Conservation (phyloP, 805 yeast genomes). For the Candida maris region DNA sequence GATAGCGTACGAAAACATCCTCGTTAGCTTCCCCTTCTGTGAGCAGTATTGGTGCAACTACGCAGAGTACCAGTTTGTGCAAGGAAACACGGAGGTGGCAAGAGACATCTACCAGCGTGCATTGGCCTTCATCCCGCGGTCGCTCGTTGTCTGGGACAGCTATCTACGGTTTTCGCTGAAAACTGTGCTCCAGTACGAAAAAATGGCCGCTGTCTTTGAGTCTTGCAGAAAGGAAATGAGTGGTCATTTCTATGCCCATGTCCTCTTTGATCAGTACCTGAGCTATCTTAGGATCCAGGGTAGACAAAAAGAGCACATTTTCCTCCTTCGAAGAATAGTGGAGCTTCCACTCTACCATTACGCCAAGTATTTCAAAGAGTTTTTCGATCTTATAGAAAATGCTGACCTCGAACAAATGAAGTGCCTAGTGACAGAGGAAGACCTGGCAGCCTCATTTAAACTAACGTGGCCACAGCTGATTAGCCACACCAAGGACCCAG, state of each 20-base stretch:
- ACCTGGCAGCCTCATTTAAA: slow-evolving; percentile 16
- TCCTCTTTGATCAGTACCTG: slow-evolving; percentile 50
- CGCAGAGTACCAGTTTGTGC: slow-evolving; percentile 44
- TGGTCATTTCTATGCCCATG: slow-evolving; percentile 45
- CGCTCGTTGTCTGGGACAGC: slow-evolving; percentile 48
- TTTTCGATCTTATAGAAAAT: slow-evolving; percentile 34
- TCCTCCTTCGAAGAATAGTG: slow-evolving; percentile 44
- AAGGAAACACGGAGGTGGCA: slow-evolving; percentile 40
- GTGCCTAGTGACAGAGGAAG: slow-evolving; percentile 23
- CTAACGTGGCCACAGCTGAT: slow-evolving; percentile 25
- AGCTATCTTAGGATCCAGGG: slow-evolving; percentile 34
- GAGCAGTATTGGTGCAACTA: slow-evolving; percentile 58
- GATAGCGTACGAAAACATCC: slow-evolving; percentile 37
- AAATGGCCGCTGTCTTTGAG: slow-evolving; percentile 40
- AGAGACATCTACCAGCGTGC: slow-evolving; percentile 37
- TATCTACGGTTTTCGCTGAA: slow-evolving; percentile 40
- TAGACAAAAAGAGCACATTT: slow-evolving; percentile 32
- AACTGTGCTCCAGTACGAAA: slow-evolving; percentile 29
- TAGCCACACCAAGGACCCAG: slow-evolving; percentile 8
- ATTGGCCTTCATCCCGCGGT: slow-evolving; percentile 38
- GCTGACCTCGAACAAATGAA: slow-evolving; percentile 27
- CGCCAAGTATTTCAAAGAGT: slow-evolving; percentile 41
- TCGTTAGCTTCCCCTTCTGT: slow-evolving; percentile 45
- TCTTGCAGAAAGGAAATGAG: slow-evolving; percentile 49
- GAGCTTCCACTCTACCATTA: slow-evolving; percentile 58